Conservation (phyloP, 257 asterid species). For the Echites panduratus region DNA sequence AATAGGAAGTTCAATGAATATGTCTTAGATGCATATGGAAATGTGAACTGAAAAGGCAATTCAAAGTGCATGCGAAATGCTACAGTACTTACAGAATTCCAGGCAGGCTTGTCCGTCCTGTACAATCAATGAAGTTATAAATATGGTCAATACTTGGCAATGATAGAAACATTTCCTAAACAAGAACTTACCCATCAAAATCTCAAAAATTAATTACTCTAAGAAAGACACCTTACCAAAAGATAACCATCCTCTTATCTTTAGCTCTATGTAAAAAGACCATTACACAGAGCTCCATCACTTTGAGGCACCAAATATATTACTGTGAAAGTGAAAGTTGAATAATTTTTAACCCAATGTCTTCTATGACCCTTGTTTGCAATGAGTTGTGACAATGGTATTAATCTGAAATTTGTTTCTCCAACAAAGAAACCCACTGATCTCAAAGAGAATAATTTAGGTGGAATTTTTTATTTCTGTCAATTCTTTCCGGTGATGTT, state of each 20-base stretch:
- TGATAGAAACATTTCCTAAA: neutral
- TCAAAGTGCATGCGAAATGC: slow-evolving; percentile 4
- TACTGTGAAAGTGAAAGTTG: neutral
- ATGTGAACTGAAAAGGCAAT: slow-evolving; percentile 4
- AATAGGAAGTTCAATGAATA: neutral
- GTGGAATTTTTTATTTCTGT: neutral
- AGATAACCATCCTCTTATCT: neutral
- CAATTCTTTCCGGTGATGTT: neutral
- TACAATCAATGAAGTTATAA: slow-evolving; percentile 20
- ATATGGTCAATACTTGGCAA: slow-evolving; percentile 21
- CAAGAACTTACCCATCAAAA: neutral
- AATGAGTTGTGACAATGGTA: neutral
- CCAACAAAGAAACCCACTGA: neutral
- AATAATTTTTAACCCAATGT: neutral
- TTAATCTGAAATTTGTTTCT: neutral
- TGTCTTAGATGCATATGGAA: neutral
- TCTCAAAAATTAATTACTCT: neutral
- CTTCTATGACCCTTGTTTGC: neutral
- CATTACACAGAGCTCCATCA: neutral
- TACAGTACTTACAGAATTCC: slow-evolving; percentile 81
- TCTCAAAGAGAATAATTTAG: neutral
- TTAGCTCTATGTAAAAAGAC: neutral
- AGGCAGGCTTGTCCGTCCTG: slow-evolving; percentile 83
- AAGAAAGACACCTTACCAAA: neutral
- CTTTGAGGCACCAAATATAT: neutral